These are phyloP conservation scores for Ceratocystiopsis sp. DNA, from an alignment of 2,329 filamentous ascomycete species.

Conservation along the genomic window DNA sequence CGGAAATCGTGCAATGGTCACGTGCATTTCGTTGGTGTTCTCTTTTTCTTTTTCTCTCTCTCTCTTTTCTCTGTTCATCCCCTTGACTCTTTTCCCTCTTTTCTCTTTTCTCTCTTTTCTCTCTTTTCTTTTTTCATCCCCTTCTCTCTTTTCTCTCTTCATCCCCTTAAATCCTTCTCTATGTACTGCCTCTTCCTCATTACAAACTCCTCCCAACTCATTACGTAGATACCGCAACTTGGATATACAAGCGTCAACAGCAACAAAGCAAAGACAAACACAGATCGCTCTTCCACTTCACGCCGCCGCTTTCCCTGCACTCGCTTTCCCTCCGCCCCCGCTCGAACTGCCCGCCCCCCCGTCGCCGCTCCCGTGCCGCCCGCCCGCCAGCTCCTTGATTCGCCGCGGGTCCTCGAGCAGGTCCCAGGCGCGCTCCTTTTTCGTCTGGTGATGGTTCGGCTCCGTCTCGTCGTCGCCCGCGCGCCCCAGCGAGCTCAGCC, in stretches of 20 bases:
- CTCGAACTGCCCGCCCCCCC: too few species aligned
- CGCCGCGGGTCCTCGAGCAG: constrained; percentile 31
- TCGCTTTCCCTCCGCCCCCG: too few species aligned
- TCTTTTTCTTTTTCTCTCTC: neutral
- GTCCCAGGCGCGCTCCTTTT: constrained; percentile 33
- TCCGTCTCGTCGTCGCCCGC: constrained; percentile 17
- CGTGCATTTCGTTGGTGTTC: neutral
- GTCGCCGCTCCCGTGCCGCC: too few species aligned
- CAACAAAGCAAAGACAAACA: too few species aligned
- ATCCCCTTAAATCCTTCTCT: too few species aligned
- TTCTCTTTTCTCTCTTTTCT: neutral
- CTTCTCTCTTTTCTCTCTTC: neutral
- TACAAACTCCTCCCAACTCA: neutral
- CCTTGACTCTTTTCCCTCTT: neutral
- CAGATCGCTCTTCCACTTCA: too few species aligned
- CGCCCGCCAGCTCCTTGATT: constrained; percentile 18
- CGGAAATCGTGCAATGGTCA: too few species aligned
- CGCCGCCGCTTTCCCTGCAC: too few species aligned
- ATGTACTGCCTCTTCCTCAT: neutral
- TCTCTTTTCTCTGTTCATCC: neutral
- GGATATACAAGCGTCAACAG: too few species aligned
- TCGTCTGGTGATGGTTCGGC: constrained; percentile 17
- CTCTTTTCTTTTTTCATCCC: neutral
- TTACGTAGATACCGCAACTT: too few species aligned
- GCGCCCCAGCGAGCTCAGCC: constrained; percentile 18